Percentiles rank a stretch among this genome's conserved stretches.
phyloP scores from a whole-genome alignment of 106 monocot species.

The Allium sativum region DNA sequence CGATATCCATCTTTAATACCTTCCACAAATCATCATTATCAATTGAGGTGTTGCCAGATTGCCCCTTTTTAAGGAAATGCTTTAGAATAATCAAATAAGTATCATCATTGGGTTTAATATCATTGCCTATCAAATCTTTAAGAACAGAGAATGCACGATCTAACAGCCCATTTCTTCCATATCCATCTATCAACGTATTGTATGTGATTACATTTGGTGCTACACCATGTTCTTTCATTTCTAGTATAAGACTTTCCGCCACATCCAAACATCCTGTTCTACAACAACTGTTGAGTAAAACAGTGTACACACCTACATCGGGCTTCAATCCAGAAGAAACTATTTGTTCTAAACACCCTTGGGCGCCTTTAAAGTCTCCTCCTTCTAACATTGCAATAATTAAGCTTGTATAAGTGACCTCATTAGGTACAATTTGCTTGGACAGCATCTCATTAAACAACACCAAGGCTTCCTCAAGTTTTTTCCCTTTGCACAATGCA shows the following conservation, averaged over 20 bases:
- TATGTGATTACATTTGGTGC: conserved; percentile 36
- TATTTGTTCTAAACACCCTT: conserved; percentile 35
- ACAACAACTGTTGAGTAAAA: conserved; percentile 40
- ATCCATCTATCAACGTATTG: conserved; percentile 46
- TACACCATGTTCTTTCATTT: conserved; percentile 39
- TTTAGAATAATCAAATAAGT: conserved; percentile 22
- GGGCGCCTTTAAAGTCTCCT: conserved; percentile 28
- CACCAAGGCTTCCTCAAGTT: conserved; percentile 26
- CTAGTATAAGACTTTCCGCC: conserved; percentile 25
- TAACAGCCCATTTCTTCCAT: conserved; percentile 29
- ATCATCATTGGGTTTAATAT: conserved; percentile 20
- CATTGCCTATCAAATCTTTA: conserved; percentile 24
- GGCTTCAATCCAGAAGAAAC: conserved; percentile 44
- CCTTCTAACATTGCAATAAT: conserved; percentile 30
- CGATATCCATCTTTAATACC: conserved; percentile 10
- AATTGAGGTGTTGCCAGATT: conserved; percentile 1
- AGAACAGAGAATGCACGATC: conserved; percentile 32
- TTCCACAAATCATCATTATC: conserved; percentile 13
- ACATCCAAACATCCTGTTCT: conserved; percentile 26
- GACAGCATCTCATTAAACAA: conserved; percentile 31
- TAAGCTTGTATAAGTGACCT: conserved; percentile 41
- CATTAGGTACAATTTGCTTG: conserved; percentile 32
- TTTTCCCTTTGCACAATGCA: conserved; percentile 33
- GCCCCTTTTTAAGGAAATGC: conserved; percentile 8
- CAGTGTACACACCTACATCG: conserved; percentile 34